Evolutionary conservation across 345 rosid genomes (phyloP).

Genomic region (Viola odorata): DNA sequence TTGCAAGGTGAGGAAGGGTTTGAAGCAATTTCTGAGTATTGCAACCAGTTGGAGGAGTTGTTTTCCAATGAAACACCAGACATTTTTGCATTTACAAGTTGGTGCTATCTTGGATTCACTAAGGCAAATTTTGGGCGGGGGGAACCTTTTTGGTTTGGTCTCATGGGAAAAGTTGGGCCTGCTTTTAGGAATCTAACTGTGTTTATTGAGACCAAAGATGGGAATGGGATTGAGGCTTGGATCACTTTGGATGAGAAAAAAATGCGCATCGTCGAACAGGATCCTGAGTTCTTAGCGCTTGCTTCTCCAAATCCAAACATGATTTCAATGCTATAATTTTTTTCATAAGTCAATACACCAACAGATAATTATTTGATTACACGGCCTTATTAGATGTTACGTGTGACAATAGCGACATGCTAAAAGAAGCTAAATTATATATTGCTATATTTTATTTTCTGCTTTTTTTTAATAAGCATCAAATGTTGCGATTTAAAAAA

Average conservation of each 20-base stretch:
- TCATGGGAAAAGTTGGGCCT: conserved; percentile 14
- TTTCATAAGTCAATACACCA: too few relatives aligned
- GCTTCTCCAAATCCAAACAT: conserved; percentile 18
- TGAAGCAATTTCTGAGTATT: conserved; percentile 10
- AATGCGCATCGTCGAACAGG: conserved; percentile 4
- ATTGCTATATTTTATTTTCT: too few relatives aligned
- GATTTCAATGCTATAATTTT: conserved; percentile 10
- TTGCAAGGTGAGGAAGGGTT: conserved; percentile 20
- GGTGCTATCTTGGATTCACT: conserved; percentile 3
- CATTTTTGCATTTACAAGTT: conserved; percentile 17
- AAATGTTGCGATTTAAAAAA: too few relatives aligned
- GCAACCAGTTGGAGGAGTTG: conserved; percentile 12
- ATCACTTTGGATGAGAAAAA: conserved; percentile 14
- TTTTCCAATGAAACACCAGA: conserved; percentile 15
- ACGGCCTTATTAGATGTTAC: too few relatives aligned
- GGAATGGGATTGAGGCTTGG: conserved; percentile 24
- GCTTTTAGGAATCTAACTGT: conserved; percentile 13
- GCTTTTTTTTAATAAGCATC: too few relatives aligned
- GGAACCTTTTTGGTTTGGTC: conserved; percentile 15
- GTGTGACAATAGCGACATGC: too few relatives aligned
- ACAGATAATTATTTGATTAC: too few relatives aligned
- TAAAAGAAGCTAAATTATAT: too few relatives aligned
- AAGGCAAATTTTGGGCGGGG: conserved; percentile 19
- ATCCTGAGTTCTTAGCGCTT: conserved; percentile 21
- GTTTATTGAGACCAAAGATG: conserved; percentile 8